Base-by-base conservation (phyloP, 176 grass and related monocot species). In the Musa acuminata region DNA sequence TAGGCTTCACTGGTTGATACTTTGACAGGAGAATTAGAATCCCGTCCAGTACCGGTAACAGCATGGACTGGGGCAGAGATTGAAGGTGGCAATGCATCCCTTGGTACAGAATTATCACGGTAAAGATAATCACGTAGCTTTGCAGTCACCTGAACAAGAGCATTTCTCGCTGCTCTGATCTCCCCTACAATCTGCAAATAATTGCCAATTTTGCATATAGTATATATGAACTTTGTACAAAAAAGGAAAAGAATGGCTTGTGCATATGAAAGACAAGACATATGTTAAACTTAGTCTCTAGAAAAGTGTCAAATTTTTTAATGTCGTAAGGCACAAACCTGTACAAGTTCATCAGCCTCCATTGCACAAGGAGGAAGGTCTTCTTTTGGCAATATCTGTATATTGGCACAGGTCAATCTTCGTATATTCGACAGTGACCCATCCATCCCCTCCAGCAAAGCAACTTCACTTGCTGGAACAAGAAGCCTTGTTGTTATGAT, bases 341-440 rank as follows among this genome's bases (percentile, higher is more conserved):
- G 95, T 79, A 99, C 76, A 69, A 99, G 88, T 72, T 94, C 90
- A 87, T 99, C 95, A 78, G 90, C 84, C n/a, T 94, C 95, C 58
- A 87, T 71, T 20, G 90, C 90, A 11, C 95, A 91, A 53, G 77
- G 73, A 66, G 95, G 95, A 90, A 91, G 84, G 58, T 91, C 75
- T 78, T 89, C 88, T 79, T 90, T 99, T 52, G 95, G 90, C 83
- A 99, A 94, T 79, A 99, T 89, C 78, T 94, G 95, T 75, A 99
- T 55, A 75, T 99, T 99, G 22, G 86, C 95, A 80, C 65, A 89
- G 74, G 86, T 91, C 49, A 83, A 84, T 80, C 82, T 93, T 81
- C 85, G 91, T 82, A 99, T 94, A 75, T 99, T 88, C 50, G 90
- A 94, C 78, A 99, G 80, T 64, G 80, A 91, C 19, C 86, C 88